phyloP scores from a whole-genome alignment of 768 basidiomycete genomes.

The Rhizopogon rudus region DNA sequence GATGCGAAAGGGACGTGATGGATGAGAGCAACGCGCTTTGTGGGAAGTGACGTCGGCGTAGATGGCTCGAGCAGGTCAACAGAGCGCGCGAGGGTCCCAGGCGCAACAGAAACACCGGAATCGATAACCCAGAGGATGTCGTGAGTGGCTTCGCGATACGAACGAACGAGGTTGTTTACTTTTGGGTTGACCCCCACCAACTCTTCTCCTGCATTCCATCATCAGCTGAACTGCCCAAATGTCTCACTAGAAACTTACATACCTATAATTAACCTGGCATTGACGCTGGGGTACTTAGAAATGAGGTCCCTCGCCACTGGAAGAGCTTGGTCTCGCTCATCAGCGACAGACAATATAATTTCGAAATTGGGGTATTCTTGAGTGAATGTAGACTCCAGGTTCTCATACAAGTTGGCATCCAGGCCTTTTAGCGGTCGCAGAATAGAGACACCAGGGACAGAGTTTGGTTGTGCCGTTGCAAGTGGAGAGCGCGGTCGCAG shows the following conservation, averaged over 20 bases:
- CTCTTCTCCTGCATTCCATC: slow-evolving; percentile 57
- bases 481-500: slow-evolving; percentile 59
- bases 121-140: slow-evolving; percentile 97
- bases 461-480: slow-evolving; percentile 37
- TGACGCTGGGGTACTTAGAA: slow-evolving; percentile 70
- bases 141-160: slow-evolving; percentile 75
- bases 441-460: slow-evolving; percentile 86
- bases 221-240: background rate
- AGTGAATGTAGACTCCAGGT: slow-evolving; percentile 87
- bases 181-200: slow-evolving; percentile 92
- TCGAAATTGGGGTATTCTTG: slow-evolving; percentile 93
- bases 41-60: slow-evolving; percentile 29
- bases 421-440: slow-evolving; percentile 92
- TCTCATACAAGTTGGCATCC: slow-evolving; percentile 94
- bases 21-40: slow-evolving; percentile 69
- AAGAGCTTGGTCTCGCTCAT: slow-evolving; percentile 85
- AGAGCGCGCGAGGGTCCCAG: slow-evolving; percentile 77
- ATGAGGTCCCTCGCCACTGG: slow-evolving; percentile 74
- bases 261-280: slow-evolving; percentile 77
- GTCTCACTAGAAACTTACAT: slow-evolving; percentile 14
- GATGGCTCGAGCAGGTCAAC: slow-evolving; percentile 66
- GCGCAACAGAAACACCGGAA: slow-evolving; percentile 81
- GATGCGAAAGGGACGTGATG: slow-evolving; percentile 94
- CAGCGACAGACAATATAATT: slow-evolving; percentile 88
- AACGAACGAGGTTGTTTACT: slow-evolving; percentile 90